Percentiles rank a stretch among this genome's conserved stretches.
Conservation (phyloP, 768 basidiomycete genomes). For the Pleurotus cornucopiae region DNA sequence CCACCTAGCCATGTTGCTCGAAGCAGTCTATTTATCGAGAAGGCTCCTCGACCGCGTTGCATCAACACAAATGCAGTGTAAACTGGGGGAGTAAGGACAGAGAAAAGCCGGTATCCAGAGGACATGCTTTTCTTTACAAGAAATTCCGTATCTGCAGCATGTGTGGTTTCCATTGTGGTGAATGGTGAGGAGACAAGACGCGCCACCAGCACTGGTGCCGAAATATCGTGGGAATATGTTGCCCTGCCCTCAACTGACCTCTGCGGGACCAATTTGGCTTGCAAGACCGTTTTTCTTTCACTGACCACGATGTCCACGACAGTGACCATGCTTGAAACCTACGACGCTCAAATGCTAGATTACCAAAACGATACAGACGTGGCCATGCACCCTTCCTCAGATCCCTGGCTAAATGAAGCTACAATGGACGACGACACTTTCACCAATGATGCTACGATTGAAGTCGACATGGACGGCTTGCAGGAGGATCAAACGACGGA, state of each 20-base stretch:
- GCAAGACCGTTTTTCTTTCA: slow-evolving; percentile 7
- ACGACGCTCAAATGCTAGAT: slow-evolving; percentile 65
- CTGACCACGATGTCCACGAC: slow-evolving; percentile 24
- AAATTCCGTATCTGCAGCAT: slow-evolving; percentile 57
- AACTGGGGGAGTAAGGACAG: slow-evolving; percentile 56
- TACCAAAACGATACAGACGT: slow-evolving; percentile 54
- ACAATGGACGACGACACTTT: slow-evolving; percentile 55
- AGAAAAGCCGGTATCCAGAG: slow-evolving; percentile 65
- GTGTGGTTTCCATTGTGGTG: slow-evolving; percentile 18
- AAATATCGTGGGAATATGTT: background rate
- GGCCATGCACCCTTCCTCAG: slow-evolving; percentile 49
- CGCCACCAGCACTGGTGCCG: background rate
- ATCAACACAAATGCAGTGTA: slow-evolving; percentile 52
- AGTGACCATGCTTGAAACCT: slow-evolving; percentile 44
- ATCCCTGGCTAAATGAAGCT: slow-evolving; percentile 51
- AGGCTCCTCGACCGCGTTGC: slow-evolving; percentile 48
- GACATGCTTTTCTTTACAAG: slow-evolving; percentile 62
- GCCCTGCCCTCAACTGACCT: slow-evolving; percentile 6
- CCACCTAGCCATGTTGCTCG: slow-evolving; percentile 76
- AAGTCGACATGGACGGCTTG: slow-evolving; percentile 65
- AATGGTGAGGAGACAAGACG: no score
- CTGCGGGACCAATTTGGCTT: background rate
- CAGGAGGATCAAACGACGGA: slow-evolving; percentile 41
- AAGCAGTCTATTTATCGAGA: slow-evolving; percentile 59
- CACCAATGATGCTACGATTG: slow-evolving; percentile 37